Conservation (phyloP, 1,139 yeast species). For the Kodamaea plutei region DNA sequence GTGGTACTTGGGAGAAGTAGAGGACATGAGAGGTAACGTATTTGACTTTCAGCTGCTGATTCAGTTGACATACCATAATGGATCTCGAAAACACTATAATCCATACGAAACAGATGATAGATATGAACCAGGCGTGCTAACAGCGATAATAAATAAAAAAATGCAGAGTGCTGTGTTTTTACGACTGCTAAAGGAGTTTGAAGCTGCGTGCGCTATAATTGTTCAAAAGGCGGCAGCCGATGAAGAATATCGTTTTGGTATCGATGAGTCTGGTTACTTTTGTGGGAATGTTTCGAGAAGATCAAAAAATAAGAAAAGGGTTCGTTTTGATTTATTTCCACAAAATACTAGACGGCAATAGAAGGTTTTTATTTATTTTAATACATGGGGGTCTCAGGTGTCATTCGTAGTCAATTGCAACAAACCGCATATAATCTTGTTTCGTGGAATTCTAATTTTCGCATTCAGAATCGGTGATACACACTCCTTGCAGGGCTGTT, state of each 20-base stretch:
- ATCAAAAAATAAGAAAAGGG: neutral
- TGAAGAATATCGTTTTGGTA: too few relatives aligned
- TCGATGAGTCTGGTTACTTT: too few relatives aligned
- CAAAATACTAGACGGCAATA: too few relatives aligned
- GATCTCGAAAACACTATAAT: constrained; percentile 3
- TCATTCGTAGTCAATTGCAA: too few relatives aligned
- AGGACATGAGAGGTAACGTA: constrained; percentile 3
- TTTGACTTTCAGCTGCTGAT: constrained; percentile 4
- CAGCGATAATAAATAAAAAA: constrained; percentile 2
- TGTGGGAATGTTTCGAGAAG: too few relatives aligned
- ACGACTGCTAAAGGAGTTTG: constrained; percentile 2
- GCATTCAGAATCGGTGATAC: too few relatives aligned
- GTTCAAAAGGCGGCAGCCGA: constrained; percentile 3
- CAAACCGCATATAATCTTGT: too few relatives aligned
- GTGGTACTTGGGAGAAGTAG: constrained; percentile 6
- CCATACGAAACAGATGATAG: constrained; percentile 3
- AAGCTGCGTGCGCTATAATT: constrained; percentile 3
- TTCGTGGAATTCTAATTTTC: too few relatives aligned
- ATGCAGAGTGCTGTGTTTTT: neutral
- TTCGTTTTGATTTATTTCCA: too few relatives aligned
- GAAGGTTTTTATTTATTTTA: too few relatives aligned
- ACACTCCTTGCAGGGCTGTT: too few relatives aligned
- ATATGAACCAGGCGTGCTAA: constrained; percentile 4
- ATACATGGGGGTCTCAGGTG: too few relatives aligned
- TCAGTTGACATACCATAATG: constrained; percentile 3